Conservation (phyloP, 2,329 filamentous ascomycete species). For the Botrytis medusae region DNA sequence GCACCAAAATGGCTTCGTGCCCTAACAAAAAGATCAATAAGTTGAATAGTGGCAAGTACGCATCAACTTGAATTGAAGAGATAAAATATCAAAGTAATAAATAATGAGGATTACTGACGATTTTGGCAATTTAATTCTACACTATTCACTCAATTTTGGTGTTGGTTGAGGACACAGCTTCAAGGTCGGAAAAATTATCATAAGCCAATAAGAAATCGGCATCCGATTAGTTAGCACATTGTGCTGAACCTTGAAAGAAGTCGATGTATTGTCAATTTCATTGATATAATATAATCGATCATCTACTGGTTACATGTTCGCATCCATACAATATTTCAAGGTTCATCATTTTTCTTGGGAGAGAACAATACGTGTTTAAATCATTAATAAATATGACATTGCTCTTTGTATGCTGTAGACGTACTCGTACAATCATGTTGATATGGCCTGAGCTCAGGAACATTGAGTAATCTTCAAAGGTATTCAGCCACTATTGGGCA, state of each 20-base stretch:
- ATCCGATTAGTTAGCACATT: slow-evolving; percentile 15
- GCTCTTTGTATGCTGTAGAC: not conserved
- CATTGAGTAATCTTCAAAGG: not conserved
- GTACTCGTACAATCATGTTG: not conserved
- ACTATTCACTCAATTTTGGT: not conserved
- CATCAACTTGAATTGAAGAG: not conserved
- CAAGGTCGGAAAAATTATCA: not conserved
- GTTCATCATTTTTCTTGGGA: not conserved
- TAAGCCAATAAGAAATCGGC: slow-evolving; percentile 1
- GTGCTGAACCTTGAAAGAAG: slow-evolving; percentile 11
- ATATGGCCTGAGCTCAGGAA: not conserved
- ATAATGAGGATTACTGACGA: not conserved
- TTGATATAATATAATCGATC: not conserved
- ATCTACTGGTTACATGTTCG: not conserved
- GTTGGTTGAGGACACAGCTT: not conserved
- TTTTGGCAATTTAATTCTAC: not conserved
- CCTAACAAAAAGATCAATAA: slow-evolving; percentile 7
- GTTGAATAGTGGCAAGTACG: not conserved
- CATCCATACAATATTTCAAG: not conserved
- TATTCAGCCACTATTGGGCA: not conserved
- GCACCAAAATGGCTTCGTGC: slow-evolving; percentile 12
- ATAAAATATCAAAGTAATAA: not conserved
- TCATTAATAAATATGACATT: not conserved
- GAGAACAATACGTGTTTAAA: not conserved
- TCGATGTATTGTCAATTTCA: not conserved